phyloP scores from a whole-genome alignment of 495 filamentous ascomycete genomes.

The Aspergillus haitiensis region DNA sequence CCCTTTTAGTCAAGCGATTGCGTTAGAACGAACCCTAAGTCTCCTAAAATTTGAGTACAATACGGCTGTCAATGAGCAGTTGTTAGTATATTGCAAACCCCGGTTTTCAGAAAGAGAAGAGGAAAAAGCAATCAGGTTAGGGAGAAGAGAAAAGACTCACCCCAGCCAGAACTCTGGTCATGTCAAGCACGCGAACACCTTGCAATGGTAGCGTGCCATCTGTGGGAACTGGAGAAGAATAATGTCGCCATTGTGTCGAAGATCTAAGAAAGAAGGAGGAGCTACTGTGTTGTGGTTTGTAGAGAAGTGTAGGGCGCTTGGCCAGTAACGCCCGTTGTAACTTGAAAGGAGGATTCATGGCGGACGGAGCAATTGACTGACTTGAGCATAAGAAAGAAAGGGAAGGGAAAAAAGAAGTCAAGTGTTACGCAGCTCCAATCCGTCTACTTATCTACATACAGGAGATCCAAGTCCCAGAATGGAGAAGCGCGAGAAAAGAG shows the following conservation, averaged over 20 bases:
- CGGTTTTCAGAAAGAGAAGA: slow-evolving; percentile 1
- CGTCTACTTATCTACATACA: slow-evolving; percentile 7
- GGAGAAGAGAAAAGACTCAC: slow-evolving; percentile 54
- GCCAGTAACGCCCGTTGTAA: slow-evolving; percentile 28
- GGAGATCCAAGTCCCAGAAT: neutral
- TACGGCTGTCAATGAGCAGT: slow-evolving; percentile 68
- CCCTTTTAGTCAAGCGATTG: neutral
- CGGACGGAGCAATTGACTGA: slow-evolving; percentile 3
- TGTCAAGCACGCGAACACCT: slow-evolving; percentile 87
- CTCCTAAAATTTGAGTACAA: slow-evolving; percentile 94
- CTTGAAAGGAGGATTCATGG: slow-evolving; percentile 31
- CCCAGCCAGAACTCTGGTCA: slow-evolving; percentile 94
- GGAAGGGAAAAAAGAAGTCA: slow-evolving; percentile 19
- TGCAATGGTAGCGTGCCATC: slow-evolving; percentile 64
- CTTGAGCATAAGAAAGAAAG: slow-evolving; percentile 10
- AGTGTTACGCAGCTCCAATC: slow-evolving; percentile 5
- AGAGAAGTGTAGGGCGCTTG: slow-evolving; percentile 25
- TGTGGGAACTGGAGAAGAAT: slow-evolving; percentile 30
- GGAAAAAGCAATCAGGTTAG: neutral
- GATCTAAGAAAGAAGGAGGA: slow-evolving; percentile 22
- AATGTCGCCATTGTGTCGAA: slow-evolving; percentile 35
- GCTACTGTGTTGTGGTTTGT: slow-evolving; percentile 5
- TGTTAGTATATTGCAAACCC: slow-evolving; percentile 25
- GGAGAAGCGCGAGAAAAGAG: slow-evolving; percentile 2
- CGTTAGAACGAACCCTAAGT: slow-evolving; percentile 72